A percentile compares a stretch with the other conserved stretches of the same genome.
Conservation (phyloP, 2,329 filamentous ascomycete genomes). For the Monilinia laxa region DNA sequence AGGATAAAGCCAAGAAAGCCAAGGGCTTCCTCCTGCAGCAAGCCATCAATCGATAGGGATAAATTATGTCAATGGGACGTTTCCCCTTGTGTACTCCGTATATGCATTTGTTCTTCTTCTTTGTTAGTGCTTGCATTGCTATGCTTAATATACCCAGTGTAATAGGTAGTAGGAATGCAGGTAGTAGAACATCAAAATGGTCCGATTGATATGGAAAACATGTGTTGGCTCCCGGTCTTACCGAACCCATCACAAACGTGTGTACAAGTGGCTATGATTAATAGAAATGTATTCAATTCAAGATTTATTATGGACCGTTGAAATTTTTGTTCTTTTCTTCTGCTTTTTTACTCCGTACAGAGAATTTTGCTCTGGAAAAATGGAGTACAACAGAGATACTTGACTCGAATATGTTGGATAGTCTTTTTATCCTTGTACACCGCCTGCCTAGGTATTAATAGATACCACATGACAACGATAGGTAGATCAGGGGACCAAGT, state of each 20-base stretch:
- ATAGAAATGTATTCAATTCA: background rate
- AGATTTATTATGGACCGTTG: background rate
- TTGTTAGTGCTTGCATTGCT: too few relatives aligned
- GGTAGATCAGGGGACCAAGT: conserved; percentile 13
- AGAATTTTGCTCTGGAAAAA: background rate
- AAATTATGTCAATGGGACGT: background rate
- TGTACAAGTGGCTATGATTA: too few relatives aligned
- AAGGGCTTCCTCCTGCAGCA: conserved; percentile 12
- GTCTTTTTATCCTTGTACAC: background rate
- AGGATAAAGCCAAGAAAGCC: conserved; percentile 14
- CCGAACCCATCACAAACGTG: too few relatives aligned
- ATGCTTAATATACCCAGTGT: too few relatives aligned
- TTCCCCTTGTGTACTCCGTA: conserved; percentile 5
- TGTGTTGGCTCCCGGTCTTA: too few relatives aligned
- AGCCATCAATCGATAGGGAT: background rate
- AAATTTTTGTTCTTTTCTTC: background rate
- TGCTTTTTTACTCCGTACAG: background rate
- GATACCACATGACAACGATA: background rate
- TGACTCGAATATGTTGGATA: background rate
- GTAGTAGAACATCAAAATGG: too few relatives aligned
- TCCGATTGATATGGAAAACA: too few relatives aligned
- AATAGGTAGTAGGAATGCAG: too few relatives aligned
- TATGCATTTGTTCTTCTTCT: background rate
- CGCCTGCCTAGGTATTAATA: background rate
- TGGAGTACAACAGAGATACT: background rate